Evolutionary conservation across 2,329 filamentous ascomycete species (phyloP), one percentile per base, ranked within the genome.

Genomic region (Ophiosphaerella herpotricha): DNA sequence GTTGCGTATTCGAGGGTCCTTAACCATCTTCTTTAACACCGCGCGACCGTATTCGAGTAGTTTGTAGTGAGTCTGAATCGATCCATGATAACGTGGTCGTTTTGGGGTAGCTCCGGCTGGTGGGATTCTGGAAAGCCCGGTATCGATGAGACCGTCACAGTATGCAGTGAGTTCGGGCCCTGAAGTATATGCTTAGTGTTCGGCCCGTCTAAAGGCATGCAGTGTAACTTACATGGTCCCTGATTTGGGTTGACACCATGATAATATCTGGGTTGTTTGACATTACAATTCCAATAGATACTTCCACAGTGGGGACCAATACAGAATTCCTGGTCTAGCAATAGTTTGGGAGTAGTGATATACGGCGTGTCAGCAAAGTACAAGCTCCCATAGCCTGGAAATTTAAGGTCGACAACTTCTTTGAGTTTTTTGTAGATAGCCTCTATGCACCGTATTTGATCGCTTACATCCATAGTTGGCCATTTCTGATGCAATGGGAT

Each of bases 361-460:
- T 57, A 55, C 24, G 57, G 52, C 12, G 58, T 53, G 39, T 62
- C 52, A 5, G 57, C 39, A 51, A 73, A 70, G 52, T 76, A 74
- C 31, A 75, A 54, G 53, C 70, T 76, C 0, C 74, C 72, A 58
- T 73, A 76, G 0, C 68, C 73, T 16, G 72, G 72, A 46, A 76
- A 75, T 31, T 71, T 26, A 46, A 50, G 73, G 18, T 63, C 44
- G 16, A 63, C 61, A 43, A 74, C 55, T 33, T 74, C 59, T 54
- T 59, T 57, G 2, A 74, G 58, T 32, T 53, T 59, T 64, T 51
- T 7, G 36, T 48, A 68, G 21, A 74, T 58, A 7, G 45, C 42
- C 37, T 73, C 59, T 4, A 69, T 67, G 39, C 68, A 75, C 2
- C 55, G 52, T 54, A 74, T 72, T 54, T 72, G 66, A 43, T 74